Evolutionary conservation across 2,329 filamentous ascomycete species (phyloP), one percentile per base, ranked within the genome.

Genomic region (Sarocladium kiliense): DNA sequence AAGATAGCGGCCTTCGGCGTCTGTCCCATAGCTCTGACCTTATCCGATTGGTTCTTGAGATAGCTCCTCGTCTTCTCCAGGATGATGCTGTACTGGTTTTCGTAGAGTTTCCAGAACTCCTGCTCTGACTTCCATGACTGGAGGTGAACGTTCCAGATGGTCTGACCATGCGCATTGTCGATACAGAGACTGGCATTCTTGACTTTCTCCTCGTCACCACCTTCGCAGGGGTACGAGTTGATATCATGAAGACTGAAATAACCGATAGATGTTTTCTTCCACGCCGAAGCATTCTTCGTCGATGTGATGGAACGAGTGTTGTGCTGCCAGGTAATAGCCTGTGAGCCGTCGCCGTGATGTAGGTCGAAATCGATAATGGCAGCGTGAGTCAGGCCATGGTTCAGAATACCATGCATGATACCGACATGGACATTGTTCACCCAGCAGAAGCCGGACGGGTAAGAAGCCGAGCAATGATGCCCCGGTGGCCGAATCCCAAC

Each of bases 221-320:
- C 83, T 69, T 99, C 94, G 68, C 94, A 99, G 0, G 95, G 94
- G 65, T 95, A 99, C 0, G 93, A 97, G 71, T 99, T 97, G 74
- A 99, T 97, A 66, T 99, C 94, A 68, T 99, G 94, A 42, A 99
- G 70, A 68, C 92, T 97, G 70, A 96, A 97, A 68, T 99, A 99
- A 10, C 92, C 94, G 63, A 97, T 94, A 0, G 88, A 86, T 0
- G 87, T 86, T 74, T 89, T 94, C 73, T 93, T 93, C 79, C 87
- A 88, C 27, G 79, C 76, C 1, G 87, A 79, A 1, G 86, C 84
- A 65, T 89, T 93, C 68, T 88, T 91, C 6, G 83, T 69, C 39
- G 86, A 75, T 16, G 73, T 76, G 3, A 57, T 60, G 39, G 87
- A 83, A 58, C 88, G 86, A 49, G 82, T 78, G 66, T 97, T 99